Base-by-base conservation (phyloP, 2,329 filamentous ascomycete genomes). In the Pseudogymnoascus sp. region DNA sequence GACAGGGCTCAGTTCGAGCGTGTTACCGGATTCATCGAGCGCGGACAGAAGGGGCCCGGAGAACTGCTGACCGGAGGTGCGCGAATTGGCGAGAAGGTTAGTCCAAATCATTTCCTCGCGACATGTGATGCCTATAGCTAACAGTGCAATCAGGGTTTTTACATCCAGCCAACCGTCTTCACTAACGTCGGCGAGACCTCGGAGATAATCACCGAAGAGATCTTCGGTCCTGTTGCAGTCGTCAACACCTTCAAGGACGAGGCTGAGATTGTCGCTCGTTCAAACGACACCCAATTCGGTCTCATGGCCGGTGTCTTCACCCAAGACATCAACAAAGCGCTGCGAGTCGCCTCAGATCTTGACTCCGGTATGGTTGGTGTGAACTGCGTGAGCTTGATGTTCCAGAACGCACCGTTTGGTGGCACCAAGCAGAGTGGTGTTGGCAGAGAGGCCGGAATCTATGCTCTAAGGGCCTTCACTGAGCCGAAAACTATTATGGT, bases 1-100 rank as follows among this genome's bases (percentile, higher is more conserved):
- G 80, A 83, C 68, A 79, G 87, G 73, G 74, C 84, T 38, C 86
- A 88, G 74, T 88, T 84, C 69, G 84, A 88, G 75, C 81, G 84
- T 65, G 86, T 88, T 75, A 86, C 87, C 84, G 76, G 75, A 73
- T 80, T 73, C 72, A 87, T 88, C 70, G 78, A 87, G 67, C 77
- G 78, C 64, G 86, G 85, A 65, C 86, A 86, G 76, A 77, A 82
- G 65, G 80, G 80, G 59, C 84, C 85, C 70, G 84, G 85, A 67
- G 86, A 76, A 62, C 73, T 88, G 64, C 83, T 86, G 72, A 80
- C 78, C 36, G 86, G 86, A 68, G 85, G 85, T 70, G 81, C 82
- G 70, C 84, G 84, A 70, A 81, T 82, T 73, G 84, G 84, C 63
- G 77, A 81, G 68, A 79, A 84, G 74, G 84, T 36, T 21, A 21